phyloP scores from a whole-genome alignment of 2,329 filamentous ascomycete genomes.

The Anisogramma anomala region DNA sequence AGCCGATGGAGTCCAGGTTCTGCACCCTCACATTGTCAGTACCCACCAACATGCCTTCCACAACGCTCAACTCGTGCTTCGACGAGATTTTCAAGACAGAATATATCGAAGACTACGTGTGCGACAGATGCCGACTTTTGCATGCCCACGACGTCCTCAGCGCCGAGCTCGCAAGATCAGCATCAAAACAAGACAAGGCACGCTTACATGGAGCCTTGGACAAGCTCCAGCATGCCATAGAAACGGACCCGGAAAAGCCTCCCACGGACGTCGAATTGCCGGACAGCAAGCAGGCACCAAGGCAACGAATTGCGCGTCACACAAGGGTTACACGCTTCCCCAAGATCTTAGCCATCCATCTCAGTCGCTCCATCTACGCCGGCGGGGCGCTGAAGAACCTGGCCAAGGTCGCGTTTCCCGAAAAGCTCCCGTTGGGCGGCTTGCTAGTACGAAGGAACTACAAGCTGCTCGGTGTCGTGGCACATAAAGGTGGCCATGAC shows the following conservation, averaged over 20 bases:
- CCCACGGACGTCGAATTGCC: conserved; percentile 65
- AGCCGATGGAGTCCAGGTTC: conserved; percentile 71
- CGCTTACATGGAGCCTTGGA: conserved; percentile 47
- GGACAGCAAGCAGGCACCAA: conserved; percentile 61
- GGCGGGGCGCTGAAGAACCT: conserved; percentile 81
- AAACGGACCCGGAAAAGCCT: conserved; percentile 68
- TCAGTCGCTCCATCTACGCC: conserved; percentile 82
- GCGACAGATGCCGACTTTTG: conserved; percentile 80
- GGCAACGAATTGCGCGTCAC: conserved; percentile 74
- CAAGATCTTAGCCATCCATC: conserved; percentile 79
- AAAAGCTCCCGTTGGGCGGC: conserved; percentile 71
- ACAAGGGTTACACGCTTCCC: conserved; percentile 81
- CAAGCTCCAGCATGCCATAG: conserved; percentile 57
- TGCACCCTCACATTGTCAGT: conserved; percentile 88
- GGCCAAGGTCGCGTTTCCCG: conserved; percentile 86
- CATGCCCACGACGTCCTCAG: conserved; percentile 60
- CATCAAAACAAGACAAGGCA: conserved; percentile 38
- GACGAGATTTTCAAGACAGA: conserved; percentile 92
- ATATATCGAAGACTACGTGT: conserved; percentile 93
- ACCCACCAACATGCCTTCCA: conserved; percentile 63
- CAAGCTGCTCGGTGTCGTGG: conserved; percentile 75
- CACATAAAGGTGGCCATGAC: conserved; percentile 89
- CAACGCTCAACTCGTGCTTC: conserved; percentile 77
- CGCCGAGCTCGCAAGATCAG: conserved; percentile 44
- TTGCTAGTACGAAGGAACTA: conserved; percentile 70